A percentile compares a stretch with the other conserved stretches of the same genome.
These are phyloP conservation scores for Ilyonectria destructans DNA, from an alignment of 2,329 filamentous ascomycete species.

Conservation along the genomic window DNA sequence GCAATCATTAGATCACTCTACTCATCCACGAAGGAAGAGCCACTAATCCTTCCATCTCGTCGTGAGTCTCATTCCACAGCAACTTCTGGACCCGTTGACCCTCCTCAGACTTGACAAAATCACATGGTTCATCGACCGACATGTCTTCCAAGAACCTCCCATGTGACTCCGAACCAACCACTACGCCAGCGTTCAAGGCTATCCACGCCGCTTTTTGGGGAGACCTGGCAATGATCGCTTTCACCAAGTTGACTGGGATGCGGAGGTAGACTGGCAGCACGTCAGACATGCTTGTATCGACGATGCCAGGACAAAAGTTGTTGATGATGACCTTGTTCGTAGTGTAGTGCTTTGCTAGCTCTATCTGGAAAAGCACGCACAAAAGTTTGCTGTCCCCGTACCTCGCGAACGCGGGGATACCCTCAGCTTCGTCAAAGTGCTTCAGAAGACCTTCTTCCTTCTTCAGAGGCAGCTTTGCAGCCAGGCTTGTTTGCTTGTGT, in stretches of 20 bases:
- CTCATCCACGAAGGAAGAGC: constrained; percentile 17
- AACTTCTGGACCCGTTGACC: constrained; percentile 10
- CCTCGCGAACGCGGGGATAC: not conserved
- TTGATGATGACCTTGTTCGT: constrained; percentile 37
- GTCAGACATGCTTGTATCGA: constrained; percentile 31
- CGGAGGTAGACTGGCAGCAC: constrained; percentile 35
- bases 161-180: constrained; percentile 35
- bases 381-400: constrained; percentile 40
- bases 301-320: constrained; percentile 35
- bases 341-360: constrained; percentile 31
- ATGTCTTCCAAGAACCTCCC: constrained; percentile 36
- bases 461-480: constrained; percentile 1
- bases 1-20: not conserved
- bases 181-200: constrained; percentile 37
- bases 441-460: constrained; percentile 9
- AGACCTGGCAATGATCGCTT: constrained; percentile 25
- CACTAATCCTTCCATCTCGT: constrained; percentile 26
- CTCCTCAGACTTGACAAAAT: constrained; percentile 6
- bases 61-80: constrained; percentile 25
- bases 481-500: constrained; percentile 27
- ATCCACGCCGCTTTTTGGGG: constrained; percentile 36
- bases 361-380: constrained; percentile 36
- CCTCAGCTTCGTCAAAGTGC: constrained; percentile 25
- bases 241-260: constrained; percentile 12
- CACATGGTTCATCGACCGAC: not conserved